Conservation (phyloP, 2,329 filamentous ascomycete genomes). For the Amesomyces nigricolor region DNA sequence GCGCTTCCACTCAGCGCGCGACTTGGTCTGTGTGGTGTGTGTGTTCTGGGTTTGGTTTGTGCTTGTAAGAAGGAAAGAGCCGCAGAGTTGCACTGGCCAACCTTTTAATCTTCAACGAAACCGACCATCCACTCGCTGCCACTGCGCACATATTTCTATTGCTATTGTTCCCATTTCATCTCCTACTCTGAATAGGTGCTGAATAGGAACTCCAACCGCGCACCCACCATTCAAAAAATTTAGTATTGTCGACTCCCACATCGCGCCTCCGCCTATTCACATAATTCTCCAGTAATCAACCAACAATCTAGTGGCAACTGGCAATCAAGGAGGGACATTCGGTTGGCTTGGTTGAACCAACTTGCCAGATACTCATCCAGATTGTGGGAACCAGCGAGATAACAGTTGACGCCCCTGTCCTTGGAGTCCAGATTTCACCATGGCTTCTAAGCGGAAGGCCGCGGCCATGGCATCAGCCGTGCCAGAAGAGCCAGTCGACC, state of each 20-base stretch:
- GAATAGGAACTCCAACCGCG: not conserved
- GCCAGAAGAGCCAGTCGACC: conserved; percentile 82
- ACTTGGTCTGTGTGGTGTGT: not conserved
- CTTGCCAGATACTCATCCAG: not conserved
- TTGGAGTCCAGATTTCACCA: conserved; percentile 33
- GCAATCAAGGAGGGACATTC: not conserved
- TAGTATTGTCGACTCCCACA: not conserved
- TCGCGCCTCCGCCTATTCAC: not conserved
- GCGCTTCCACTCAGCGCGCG: not conserved
- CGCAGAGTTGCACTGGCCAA: not conserved
- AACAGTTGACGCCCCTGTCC: not conserved
- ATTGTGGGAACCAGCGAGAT: not conserved
- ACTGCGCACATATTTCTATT: not conserved
- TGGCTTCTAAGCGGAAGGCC: conserved; percentile 93
- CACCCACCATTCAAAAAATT: not conserved
- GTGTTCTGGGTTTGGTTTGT: not conserved
- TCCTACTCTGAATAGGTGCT: not conserved
- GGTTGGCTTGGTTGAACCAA: not conserved
- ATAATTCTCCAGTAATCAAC: not conserved
- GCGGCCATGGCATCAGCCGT: conserved; percentile 61
- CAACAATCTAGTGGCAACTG: not conserved
- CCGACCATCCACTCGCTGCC: not conserved
- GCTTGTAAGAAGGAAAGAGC: conserved; percentile 7
- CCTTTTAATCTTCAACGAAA: conserved; percentile 7
- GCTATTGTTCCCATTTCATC: not conserved